Base-by-base conservation (phyloP, 768 basidiomycete genomes). In the Boletus rex-veris region DNA sequence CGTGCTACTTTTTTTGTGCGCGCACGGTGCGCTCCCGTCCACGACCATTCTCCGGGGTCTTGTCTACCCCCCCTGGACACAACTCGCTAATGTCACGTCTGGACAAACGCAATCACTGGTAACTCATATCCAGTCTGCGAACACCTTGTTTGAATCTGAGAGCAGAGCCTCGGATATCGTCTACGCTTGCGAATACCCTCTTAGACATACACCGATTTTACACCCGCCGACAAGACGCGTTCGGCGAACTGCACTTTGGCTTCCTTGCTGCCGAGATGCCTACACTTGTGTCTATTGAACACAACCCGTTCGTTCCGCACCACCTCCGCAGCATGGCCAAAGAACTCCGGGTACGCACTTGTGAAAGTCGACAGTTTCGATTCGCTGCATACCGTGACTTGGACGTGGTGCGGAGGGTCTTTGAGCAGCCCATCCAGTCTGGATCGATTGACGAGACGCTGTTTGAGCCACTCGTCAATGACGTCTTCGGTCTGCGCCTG, bases 41-140 rank as follows among this genome's bases (percentile, higher is more conserved):
- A 88, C 88, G 2, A 90, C 88, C 0, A 77, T 92, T 42, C 71
- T 93, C 37, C 73, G 77, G 50, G 88, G 89, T 14, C 68, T 93
- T 16, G 79, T 90, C n/a, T 91, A 89, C 65, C 88, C 87, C 18
- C 81, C 84, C 5, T 93, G 90, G 90, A 73, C 77, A 45, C 71
- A 79, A 18, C 80, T 75, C n/a, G 80, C 83, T 12, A 69, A 70
- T 10, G 64, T 74, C 40, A 62, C 71, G 1, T 60, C 66, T 0
- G 63, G 74, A 37, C 75, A 78, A 50, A 71, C 71, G 0, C 68
- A 73, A 24, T 62, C 75, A n/a, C 67, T 78, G 3, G 73, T 78
- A 41, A 74, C 75, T 4, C 82, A 84, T 50, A 71, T 92, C 28
- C 74, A 73, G 36, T 81, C 86, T 7, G 83, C 85, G 19, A 90